These are phyloP conservation scores for Tetrapisispora nanseiensis DNA, from an alignment of 805 yeast species.

Conservation along the genomic window DNA sequence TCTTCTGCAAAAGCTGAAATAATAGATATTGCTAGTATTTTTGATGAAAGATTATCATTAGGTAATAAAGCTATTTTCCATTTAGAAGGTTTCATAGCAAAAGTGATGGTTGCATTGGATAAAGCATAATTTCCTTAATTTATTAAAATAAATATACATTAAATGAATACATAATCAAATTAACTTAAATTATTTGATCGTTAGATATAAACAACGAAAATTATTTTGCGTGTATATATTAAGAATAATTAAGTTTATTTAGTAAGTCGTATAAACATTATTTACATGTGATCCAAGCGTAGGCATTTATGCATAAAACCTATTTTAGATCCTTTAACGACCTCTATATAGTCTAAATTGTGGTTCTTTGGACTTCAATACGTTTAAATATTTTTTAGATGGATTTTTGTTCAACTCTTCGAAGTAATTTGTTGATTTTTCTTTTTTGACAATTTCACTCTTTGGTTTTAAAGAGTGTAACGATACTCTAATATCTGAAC, in stretches of 20 bases:
- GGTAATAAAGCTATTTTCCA: constrained; percentile 91
- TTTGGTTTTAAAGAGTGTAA: constrained; percentile 41
- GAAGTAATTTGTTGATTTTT: constrained; percentile 34
- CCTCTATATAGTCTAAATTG: constrained; percentile 55
- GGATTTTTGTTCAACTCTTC: constrained; percentile 51
- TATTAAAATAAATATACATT: not conserved
- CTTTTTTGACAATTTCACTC: constrained; percentile 29
- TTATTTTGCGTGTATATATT: too few species aligned
- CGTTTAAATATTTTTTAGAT: constrained; percentile 50
- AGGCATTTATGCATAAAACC: not conserved
- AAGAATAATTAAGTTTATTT: not conserved
- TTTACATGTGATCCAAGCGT: constrained; percentile 2
- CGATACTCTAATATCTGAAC: constrained; percentile 63
- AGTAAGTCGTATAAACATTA: not conserved
- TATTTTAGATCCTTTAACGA: constrained; percentile 33
- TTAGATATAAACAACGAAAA: too few species aligned
- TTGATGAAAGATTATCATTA: constrained; percentile 76
- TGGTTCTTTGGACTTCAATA: constrained; percentile 39
- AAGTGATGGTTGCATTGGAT: constrained; percentile 70
- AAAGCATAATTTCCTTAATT: too few species aligned
- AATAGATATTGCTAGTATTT: constrained; percentile 51
- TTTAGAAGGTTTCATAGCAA: constrained; percentile 87
- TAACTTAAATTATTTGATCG: too few species aligned
- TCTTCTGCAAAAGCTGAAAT: constrained; percentile 28
- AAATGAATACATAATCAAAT: not conserved